Evolutionary conservation across 495 filamentous ascomycete species (phyloP), one percentile per base, ranked within the genome.

Genomic region (Venustampulla echinocandica): DNA sequence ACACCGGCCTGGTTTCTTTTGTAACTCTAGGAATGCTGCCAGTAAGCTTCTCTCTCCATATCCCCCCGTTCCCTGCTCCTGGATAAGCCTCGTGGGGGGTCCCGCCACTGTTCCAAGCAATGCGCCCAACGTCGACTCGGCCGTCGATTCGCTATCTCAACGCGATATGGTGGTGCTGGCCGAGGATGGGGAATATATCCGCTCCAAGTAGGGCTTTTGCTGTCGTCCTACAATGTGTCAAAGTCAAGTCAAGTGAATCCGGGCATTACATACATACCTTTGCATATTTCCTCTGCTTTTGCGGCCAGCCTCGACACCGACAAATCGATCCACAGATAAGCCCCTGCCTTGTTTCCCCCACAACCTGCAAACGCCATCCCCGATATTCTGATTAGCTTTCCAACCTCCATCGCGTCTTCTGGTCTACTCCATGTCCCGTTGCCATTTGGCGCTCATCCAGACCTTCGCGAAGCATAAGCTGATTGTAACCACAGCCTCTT

Each of bases 21-120:
- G 42, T 40, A 27, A 45, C 37, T 39, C 38, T 50, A 54, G 50
- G 55, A 55, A 55, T 59, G 52, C 56, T 59, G 49, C 56, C 55
- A 53, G 56, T 59, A 54, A 59, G 56, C 45, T 25, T 2, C 20
- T 37, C 30, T 38, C 33, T 44, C 42, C 39, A 17, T 44, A 4
- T 25, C 21, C 27, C 38, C 17, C 18, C 13, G 27, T 24, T 13
- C 6, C 6, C 11, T 35, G 15, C 17, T 9, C 34, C 10, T 40
- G 17, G 15, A 6, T 9, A 21, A 20, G 18, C 18, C 15, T 21
- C 37, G 37, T 22, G 15, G 37, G 37, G 37, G 37, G 17, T 40
- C 37, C 17, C 17, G 3, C 4, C 20, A 9, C n/a, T n/a, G n/a
- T n/a, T n/a, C n/a, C n/a, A 40, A 21, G 37, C 22, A 40, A 40